Conservation (phyloP, 129 eudicot species). For the Helianthus tuberosus region DNA sequence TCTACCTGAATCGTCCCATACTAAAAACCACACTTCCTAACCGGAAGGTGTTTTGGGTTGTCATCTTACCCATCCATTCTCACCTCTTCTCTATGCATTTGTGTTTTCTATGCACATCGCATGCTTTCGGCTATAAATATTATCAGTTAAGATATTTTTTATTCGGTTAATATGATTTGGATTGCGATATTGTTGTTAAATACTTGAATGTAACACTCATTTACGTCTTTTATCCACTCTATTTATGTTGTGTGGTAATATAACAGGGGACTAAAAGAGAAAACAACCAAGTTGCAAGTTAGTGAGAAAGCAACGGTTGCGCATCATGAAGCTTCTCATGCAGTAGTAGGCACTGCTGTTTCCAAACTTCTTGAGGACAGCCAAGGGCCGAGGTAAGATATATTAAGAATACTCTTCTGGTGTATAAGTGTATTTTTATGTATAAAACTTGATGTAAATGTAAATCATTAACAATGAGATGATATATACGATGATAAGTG, state of each 20-base stretch:
- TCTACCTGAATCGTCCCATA: no score
- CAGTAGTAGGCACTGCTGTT: conserved; percentile 97
- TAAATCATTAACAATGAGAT: not conserved
- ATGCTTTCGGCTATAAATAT: not conserved
- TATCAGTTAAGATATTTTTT: not conserved
- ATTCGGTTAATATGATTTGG: not conserved
- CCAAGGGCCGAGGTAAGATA: conserved; percentile 83
- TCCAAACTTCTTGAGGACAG: conserved; percentile 90
- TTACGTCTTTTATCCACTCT: not conserved
- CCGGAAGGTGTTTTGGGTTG: no score
- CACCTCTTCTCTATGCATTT: no score
- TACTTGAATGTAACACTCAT: not conserved
- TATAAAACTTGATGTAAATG: not conserved
- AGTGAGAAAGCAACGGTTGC: conserved; percentile 94
- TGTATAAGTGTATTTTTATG: not conserved
- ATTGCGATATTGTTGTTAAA: not conserved
- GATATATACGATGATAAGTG: conserved; percentile 9
- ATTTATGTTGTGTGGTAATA: not conserved
- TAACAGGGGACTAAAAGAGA: conserved; percentile 94
- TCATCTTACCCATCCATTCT: no score
- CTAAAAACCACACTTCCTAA: no score
- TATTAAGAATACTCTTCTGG: not conserved
- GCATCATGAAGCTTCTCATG: conserved; percentile 99
- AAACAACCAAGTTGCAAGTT: conserved; percentile 87
- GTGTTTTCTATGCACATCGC: not conserved